These are phyloP conservation scores for Epichloe bromicola DNA, from an alignment of 2,329 filamentous ascomycete species.

Conservation along the genomic window DNA sequence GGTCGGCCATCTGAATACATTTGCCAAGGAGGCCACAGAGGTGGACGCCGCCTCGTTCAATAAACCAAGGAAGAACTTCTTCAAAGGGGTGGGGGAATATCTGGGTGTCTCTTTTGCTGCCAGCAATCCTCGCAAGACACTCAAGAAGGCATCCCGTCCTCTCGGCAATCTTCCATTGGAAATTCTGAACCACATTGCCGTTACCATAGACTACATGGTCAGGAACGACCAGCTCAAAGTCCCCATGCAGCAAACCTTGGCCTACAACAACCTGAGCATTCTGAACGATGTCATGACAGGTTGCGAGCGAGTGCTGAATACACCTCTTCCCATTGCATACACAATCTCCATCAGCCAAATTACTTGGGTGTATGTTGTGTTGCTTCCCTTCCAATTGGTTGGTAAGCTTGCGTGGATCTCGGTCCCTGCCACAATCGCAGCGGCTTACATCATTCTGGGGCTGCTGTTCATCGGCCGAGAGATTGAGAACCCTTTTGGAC, in stretches of 20 bases:
- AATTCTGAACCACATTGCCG: constrained; percentile 58
- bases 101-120: constrained; percentile 65
- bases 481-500: constrained; percentile 75
- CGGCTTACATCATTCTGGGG: constrained; percentile 72
- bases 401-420: constrained; percentile 54
- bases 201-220: constrained; percentile 51
- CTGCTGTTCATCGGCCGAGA: constrained; percentile 63
- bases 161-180: constrained; percentile 76
- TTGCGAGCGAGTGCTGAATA: constrained; percentile 68
- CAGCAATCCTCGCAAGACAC: constrained; percentile 63
- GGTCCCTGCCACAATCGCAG: constrained; percentile 60
- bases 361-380: constrained; percentile 70
- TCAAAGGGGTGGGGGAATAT: constrained; percentile 61
- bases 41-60: constrained; percentile 22
- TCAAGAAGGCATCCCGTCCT: constrained; percentile 61
- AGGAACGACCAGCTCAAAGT: constrained; percentile 40
- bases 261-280: constrained; percentile 45
- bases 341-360: constrained; percentile 76
- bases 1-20: constrained; percentile 61
- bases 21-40: constrained; percentile 44
- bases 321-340: constrained; percentile 72
- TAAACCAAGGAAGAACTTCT: constrained; percentile 32
- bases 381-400: constrained; percentile 71
- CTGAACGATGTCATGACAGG: constrained; percentile 62
- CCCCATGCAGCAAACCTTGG: constrained; percentile 45